These are phyloP conservation scores for Mariannaea sp. DNA, from an alignment of 2,329 filamentous ascomycete genomes.

Conservation along the genomic window DNA sequence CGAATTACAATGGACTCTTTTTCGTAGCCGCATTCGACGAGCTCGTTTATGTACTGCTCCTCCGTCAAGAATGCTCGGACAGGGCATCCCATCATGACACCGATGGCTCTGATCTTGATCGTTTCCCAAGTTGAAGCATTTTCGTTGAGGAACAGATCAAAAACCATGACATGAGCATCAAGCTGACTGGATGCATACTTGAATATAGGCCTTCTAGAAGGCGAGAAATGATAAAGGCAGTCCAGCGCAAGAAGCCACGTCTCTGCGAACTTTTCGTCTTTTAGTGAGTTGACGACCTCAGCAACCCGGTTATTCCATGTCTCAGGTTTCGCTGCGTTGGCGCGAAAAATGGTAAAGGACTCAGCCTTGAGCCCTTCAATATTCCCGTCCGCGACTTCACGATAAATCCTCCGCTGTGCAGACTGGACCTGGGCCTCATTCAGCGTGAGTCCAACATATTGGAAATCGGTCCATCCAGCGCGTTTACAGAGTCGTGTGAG, in stretches of 20 bases:
- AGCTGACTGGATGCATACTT: conserved; percentile 47
- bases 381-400: conserved; percentile 26
- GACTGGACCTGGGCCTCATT: conserved; percentile 50
- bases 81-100: conserved; percentile 54
- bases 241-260: conserved; percentile 61
- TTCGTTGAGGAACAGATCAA: conserved; percentile 54
- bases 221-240: conserved; percentile 61
- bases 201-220: conserved; percentile 55
- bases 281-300: conserved; percentile 36
- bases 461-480: conserved; percentile 37
- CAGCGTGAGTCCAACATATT: conserved; percentile 60
- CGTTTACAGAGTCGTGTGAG: conserved; percentile 42
- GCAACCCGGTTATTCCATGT: conserved; percentile 44
- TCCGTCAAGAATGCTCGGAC: conserved; percentile 54
- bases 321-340: conserved; percentile 54
- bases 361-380: conserved; percentile 12
- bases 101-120: conserved; percentile 48
- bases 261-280: conserved; percentile 36
- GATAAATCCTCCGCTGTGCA: conserved; percentile 41
- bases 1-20: conserved; percentile 46
- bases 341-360: conserved; percentile 49
- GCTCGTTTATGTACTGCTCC: conserved; percentile 49
- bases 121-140: conserved; percentile 37
- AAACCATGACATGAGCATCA: conserved; percentile 57
- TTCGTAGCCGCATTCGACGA: conserved; percentile 55